Percentiles rank a stretch among this genome's conserved stretches.
phyloP scores from a whole-genome alignment of 495 filamentous ascomycete species.

The Podospora australis region DNA sequence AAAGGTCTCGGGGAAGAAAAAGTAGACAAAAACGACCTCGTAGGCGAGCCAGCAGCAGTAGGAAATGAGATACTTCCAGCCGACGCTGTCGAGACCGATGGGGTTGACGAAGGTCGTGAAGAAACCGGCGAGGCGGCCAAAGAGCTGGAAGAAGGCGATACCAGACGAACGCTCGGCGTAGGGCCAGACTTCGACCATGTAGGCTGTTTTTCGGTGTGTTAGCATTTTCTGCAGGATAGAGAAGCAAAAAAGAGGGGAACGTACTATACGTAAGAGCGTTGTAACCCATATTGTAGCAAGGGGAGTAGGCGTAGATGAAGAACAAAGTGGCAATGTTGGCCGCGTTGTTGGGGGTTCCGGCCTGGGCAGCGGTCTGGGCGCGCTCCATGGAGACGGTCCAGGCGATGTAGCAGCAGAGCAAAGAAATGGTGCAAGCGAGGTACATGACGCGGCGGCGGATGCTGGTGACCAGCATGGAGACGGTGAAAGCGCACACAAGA shows the following conservation, averaged over 20 bases:
- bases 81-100: conserved; percentile 51
- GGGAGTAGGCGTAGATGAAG: conserved; percentile 59
- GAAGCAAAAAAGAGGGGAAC: not conserved
- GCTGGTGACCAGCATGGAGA: conserved; percentile 45
- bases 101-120: conserved; percentile 59
- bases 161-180: conserved; percentile 55
- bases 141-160: conserved; percentile 59
- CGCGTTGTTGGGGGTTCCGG: conserved; percentile 29
- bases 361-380: conserved; percentile 34
- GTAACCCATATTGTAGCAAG: conserved; percentile 61
- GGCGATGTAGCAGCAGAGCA: conserved; percentile 50
- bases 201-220: conserved; percentile 35
- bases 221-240: not conserved
- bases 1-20: conserved; percentile 59
- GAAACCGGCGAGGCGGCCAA: conserved; percentile 40
- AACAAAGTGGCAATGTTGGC: conserved; percentile 45
- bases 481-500: conserved; percentile 44
- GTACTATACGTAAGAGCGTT: conserved; percentile 62
- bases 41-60: conserved; percentile 52
- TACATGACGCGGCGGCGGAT: conserved; percentile 56
- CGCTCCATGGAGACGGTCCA: conserved; percentile 56
- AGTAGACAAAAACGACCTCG: conserved; percentile 53
- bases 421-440: conserved; percentile 44
- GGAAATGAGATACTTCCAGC: conserved; percentile 52
- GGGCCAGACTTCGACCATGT: conserved; percentile 60